Conservation (phyloP, 2,329 filamentous ascomycete species). For the Alternaria atra region DNA sequence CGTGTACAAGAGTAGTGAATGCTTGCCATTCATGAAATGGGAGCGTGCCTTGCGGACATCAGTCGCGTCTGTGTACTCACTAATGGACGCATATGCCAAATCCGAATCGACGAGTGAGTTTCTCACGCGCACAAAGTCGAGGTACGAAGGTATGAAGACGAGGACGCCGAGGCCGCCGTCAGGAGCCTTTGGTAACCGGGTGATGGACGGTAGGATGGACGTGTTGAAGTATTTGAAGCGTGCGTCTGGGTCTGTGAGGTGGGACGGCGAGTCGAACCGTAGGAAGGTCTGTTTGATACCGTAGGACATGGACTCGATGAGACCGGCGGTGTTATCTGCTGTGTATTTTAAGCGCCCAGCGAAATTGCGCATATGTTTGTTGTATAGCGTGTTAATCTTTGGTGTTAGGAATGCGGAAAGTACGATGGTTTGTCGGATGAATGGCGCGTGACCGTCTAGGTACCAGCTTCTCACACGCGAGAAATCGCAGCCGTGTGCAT, state of each 20-base stretch:
- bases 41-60: conserved; percentile 85
- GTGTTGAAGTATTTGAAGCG: conserved; percentile 92
- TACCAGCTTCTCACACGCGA: conserved; percentile 91
- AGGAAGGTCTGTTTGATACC: conserved; percentile 88
- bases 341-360: conserved; percentile 80
- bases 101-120: conserved; percentile 87
- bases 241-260: conserved; percentile 81
- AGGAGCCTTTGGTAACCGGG: conserved; percentile 71
- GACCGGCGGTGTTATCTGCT: conserved; percentile 71
- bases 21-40: conserved; percentile 84
- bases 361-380: conserved; percentile 79
- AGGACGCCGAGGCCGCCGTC: conserved; percentile 70
- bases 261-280: conserved; percentile 76
- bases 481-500: conserved; percentile 93
- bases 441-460: conserved; percentile 81
- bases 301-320: conserved; percentile 73
- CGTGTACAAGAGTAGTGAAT: conserved; percentile 87
- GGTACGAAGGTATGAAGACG: conserved; percentile 90
- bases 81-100: conserved; percentile 80
- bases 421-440: conserved; percentile 86
- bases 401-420: conserved; percentile 86
- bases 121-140: conserved; percentile 92
- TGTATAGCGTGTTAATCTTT: conserved; percentile 82
- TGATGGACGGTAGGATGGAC: conserved; percentile 78
- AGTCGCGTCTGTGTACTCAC: conserved; percentile 82